Evolutionary conservation across 139 green algal genomes (phyloP).

Genomic region (Asterochloris erici): DNA sequence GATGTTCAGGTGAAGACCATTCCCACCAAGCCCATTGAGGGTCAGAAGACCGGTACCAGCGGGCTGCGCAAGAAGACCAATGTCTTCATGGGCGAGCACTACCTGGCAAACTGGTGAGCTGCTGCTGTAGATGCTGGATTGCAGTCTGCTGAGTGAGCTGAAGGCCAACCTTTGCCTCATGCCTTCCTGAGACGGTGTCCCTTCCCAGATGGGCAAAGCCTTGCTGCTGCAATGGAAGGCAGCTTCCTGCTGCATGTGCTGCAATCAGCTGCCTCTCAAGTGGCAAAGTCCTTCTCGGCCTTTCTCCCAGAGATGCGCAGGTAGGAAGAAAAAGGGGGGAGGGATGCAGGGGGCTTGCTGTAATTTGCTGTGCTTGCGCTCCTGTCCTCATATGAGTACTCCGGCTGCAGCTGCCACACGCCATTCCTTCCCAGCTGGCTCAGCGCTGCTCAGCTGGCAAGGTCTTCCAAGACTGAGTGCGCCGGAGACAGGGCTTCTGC

Average conservation of each 20-base stretch:
- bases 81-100: conserved; percentile 91
- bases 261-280: too few relatives aligned
- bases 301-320: too few relatives aligned
- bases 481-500: neutral
- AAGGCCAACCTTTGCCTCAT: too few relatives aligned
- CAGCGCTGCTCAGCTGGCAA: neutral
- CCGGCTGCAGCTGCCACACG: neutral
- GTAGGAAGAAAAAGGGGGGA: too few relatives aligned
- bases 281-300: too few relatives aligned
- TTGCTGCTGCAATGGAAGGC: too few relatives aligned
- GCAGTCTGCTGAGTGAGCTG: neutral
- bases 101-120: conserved; percentile 94
- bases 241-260: too few relatives aligned
- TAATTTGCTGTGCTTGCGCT: too few relatives aligned
- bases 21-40: conserved; percentile 93
- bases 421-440: too few relatives aligned
- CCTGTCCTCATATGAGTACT: neutral
- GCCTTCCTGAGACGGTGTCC: too few relatives aligned
- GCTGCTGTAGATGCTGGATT: neutral
- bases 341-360: too few relatives aligned
- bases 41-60: conserved; percentile 97
- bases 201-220: too few relatives aligned
- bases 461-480: neutral
- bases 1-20: conserved; percentile 66
- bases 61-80: conserved; percentile 98